Evolutionary conservation across 1,284 basidiomycete species (phyloP).

Genomic region (Farysia itapuensis): DNA sequence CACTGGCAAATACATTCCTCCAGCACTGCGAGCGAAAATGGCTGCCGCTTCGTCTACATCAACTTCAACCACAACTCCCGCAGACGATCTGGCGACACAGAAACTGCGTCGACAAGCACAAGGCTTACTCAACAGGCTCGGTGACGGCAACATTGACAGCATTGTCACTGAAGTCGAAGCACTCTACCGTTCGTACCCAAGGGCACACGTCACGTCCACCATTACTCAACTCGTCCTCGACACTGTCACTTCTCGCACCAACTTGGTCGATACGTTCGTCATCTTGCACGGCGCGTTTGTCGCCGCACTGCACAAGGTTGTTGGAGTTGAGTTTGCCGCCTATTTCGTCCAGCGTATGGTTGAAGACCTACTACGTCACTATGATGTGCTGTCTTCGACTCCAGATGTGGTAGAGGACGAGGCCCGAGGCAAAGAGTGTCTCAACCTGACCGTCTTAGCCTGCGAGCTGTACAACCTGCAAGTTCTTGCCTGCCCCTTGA

Average conservation of each 20-base stretch:
- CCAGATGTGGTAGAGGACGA: constrained; percentile 30
- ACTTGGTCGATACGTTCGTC: constrained; percentile 82
- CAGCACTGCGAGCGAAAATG: constrained; percentile 62
- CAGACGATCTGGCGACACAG: constrained; percentile 59
- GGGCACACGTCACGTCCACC: constrained; percentile 81
- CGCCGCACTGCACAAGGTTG: constrained; percentile 76
- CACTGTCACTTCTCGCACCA: constrained; percentile 78
- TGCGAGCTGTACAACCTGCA: constrained; percentile 95
- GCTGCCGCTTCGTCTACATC: constrained; percentile 15
- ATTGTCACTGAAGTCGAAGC: constrained; percentile 78
- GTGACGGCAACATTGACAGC: constrained; percentile 82
- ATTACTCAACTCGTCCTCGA: constrained; percentile 78
- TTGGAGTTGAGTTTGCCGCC: constrained; percentile 87
- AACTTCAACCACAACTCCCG: background rate
- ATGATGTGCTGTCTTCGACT: constrained; percentile 1
- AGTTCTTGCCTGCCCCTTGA: constrained; percentile 80
- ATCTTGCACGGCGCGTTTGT: constrained; percentile 87
- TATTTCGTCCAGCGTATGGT: constrained; percentile 46
- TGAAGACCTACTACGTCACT: constrained; percentile 25
- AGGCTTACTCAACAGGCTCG: constrained; percentile 81
- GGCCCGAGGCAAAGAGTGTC: constrained; percentile 71
- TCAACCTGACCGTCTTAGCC: constrained; percentile 82
- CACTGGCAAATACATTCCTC: constrained; percentile 63
- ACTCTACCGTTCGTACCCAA: constrained; percentile 74
- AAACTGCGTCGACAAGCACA: constrained; percentile 80